Percentiles rank a stretch among this genome's conserved stretches.
phyloP scores from a whole-genome alignment of 163 green algal genomes.

The Botryococcus braunii region DNA sequence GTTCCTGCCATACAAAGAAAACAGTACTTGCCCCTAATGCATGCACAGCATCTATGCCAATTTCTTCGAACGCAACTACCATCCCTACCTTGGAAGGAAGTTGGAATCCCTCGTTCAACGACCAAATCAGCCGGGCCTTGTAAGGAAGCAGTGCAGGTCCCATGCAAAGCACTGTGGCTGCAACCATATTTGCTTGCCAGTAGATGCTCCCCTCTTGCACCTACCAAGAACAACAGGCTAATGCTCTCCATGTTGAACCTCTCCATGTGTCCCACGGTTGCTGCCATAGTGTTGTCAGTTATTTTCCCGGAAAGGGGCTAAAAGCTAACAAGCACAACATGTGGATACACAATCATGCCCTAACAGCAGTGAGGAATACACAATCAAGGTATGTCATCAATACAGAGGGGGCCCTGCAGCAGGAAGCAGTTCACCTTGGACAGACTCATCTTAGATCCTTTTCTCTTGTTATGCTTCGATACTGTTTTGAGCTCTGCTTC shows the following conservation, averaged over 20 bases:
- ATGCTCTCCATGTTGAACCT: too few relatives aligned
- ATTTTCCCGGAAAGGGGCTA: too few relatives aligned
- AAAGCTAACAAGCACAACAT: too few relatives aligned
- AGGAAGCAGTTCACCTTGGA: slow-evolving; percentile 7
- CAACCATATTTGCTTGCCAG: slow-evolving; percentile 38
- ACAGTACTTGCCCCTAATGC: too few relatives aligned
- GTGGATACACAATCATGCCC: too few relatives aligned
- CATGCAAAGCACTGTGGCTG: slow-evolving; percentile 18
- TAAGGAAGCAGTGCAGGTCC: slow-evolving; percentile 21
- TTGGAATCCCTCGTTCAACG: slow-evolving; percentile 18
- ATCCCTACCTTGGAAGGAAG: slow-evolving; percentile 24
- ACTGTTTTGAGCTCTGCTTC: slow-evolving; percentile 4
- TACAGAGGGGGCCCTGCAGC: neutral
- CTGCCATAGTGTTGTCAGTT: too few relatives aligned
- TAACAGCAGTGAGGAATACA: too few relatives aligned
- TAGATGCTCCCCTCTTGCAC: slow-evolving; percentile 31
- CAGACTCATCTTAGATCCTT: neutral
- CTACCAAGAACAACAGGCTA: slow-evolving; percentile 9
- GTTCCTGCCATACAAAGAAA: too few relatives aligned
- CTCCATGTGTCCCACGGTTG: too few relatives aligned
- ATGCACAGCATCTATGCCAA: too few relatives aligned
- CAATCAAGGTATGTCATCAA: too few relatives aligned
- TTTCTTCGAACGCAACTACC: too few relatives aligned
- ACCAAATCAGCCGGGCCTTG: slow-evolving; percentile 9
- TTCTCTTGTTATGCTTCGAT: neutral